Evolutionary conservation across 2,329 filamentous ascomycete genomes (phyloP).

Genomic region (Sclerotinia spermophila): DNA sequence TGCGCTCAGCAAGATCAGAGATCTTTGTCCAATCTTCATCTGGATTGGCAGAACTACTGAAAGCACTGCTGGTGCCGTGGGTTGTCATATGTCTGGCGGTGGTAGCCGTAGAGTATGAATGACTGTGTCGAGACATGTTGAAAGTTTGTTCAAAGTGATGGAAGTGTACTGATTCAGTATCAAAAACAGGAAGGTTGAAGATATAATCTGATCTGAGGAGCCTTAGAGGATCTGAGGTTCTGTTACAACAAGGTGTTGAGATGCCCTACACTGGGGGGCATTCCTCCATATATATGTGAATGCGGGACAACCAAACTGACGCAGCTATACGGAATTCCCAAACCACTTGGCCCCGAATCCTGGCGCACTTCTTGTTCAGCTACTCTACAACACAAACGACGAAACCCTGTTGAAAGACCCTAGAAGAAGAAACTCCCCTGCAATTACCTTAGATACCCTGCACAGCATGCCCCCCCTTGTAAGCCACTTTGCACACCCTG

Average conservation of each 20-base stretch:
- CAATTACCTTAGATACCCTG: slow-evolving; percentile 10
- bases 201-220: neutral
- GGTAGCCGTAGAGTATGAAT: slow-evolving; percentile 34
- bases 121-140: slow-evolving; percentile 37
- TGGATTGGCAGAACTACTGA: slow-evolving; percentile 88
- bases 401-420: slow-evolving; percentile 18
- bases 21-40: slow-evolving; percentile 99
- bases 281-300: slow-evolving; percentile 34
- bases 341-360: slow-evolving; percentile 28
- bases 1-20: slow-evolving; percentile 88
- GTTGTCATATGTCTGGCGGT: slow-evolving; percentile 59
- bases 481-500: slow-evolving; percentile 17
- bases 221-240: slow-evolving; percentile 20
- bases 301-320: slow-evolving; percentile 28
- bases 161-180: slow-evolving; percentile 19
- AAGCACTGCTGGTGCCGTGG: slow-evolving; percentile 86
- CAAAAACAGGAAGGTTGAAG: slow-evolving; percentile 18
- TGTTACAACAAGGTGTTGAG: slow-evolving; percentile 26
- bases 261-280: slow-evolving; percentile 28
- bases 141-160: slow-evolving; percentile 15
- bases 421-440: slow-evolving; percentile 5
- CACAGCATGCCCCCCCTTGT: slow-evolving; percentile 19
- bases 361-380: slow-evolving; percentile 25
- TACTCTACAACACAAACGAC: slow-evolving; percentile 26
- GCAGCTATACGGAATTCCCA: slow-evolving; percentile 30